Percentiles rank a stretch among this genome's conserved stretches.
phyloP scores from a whole-genome alignment of 169 alveolate genomes.

The Cryptosporidium sp. region DNA sequence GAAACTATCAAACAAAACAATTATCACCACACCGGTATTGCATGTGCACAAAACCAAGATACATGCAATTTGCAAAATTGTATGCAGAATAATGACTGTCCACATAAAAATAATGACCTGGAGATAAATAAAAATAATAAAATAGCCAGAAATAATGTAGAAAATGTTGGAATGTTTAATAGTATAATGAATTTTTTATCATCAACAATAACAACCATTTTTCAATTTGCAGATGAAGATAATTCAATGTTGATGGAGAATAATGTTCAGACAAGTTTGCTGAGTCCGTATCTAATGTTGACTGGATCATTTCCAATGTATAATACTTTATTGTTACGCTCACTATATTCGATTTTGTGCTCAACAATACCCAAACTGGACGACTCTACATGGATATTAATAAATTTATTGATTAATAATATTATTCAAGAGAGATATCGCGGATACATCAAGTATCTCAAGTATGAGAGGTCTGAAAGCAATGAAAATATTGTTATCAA shows the following conservation, averaged over 20 bases:
- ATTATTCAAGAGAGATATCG: neutral
- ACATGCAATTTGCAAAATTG: constrained; percentile 8
- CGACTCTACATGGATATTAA: constrained; percentile 55
- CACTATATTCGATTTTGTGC: constrained; percentile 48
- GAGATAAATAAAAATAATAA: neutral
- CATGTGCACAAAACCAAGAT: neutral
- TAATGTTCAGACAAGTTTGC: constrained; percentile 28
- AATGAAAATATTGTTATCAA: neutral
- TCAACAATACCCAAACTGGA: constrained; percentile 58
- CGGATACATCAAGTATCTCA: constrained; percentile 5
- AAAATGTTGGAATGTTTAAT: constrained; percentile 23
- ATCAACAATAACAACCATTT: constrained; percentile 49
- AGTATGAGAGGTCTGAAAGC: neutral
- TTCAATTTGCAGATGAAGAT: constrained; percentile 16
- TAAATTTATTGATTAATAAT: constrained; percentile 3
- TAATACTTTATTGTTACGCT: constrained; percentile 20
- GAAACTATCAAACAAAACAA: constrained; percentile 19
- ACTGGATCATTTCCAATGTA: constrained; percentile 29
- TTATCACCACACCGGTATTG: neutral
- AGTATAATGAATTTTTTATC: constrained; percentile 50
- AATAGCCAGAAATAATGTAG: neutral
- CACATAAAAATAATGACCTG: constrained; percentile 24
- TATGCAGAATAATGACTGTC: neutral
- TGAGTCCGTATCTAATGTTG: constrained; percentile 43
- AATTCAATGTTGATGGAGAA: neutral